Evolutionary conservation across 1,284 basidiomycete species (phyloP).

Genomic region (Ustilago trichophora): DNA sequence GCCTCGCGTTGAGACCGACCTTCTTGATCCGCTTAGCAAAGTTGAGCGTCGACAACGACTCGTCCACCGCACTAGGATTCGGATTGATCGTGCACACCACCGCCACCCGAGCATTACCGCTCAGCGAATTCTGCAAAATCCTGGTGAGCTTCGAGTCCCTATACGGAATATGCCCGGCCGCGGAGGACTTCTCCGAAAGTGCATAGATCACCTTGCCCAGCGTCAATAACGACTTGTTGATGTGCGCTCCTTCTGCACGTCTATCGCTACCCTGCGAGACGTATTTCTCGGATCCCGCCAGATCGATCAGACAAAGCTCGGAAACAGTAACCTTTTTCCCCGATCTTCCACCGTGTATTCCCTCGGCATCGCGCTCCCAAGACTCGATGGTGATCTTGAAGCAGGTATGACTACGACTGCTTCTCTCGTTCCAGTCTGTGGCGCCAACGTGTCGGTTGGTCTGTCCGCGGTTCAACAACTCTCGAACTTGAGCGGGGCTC

Average conservation of each 20-base stretch:
- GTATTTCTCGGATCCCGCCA: slow-evolving; percentile 96
- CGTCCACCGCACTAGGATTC: slow-evolving; percentile 71
- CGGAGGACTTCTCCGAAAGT: slow-evolving; percentile 46
- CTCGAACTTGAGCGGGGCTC: slow-evolving; percentile 82
- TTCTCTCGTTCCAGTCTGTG: slow-evolving; percentile 97
- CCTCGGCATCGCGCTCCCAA: slow-evolving; percentile 36
- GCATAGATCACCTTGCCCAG: slow-evolving; percentile 65
- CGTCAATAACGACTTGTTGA: slow-evolving; percentile 70
- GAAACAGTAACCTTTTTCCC: slow-evolving; percentile 59
- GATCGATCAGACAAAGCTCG: slow-evolving; percentile 82
- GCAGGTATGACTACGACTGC: slow-evolving; percentile 86
- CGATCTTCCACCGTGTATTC: not conserved
- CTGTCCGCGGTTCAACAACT: slow-evolving; percentile 85
- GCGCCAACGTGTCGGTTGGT: slow-evolving; percentile 87
- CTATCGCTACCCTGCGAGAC: slow-evolving; percentile 53
- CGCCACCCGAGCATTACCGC: slow-evolving; percentile 92
- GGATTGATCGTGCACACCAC: slow-evolving; percentile 86
- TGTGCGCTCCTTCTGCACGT: slow-evolving; percentile 68
- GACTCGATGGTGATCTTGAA: slow-evolving; percentile 70
- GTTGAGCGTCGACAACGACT: slow-evolving; percentile 82
- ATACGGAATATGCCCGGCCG: slow-evolving; percentile 79
- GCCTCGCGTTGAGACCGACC: slow-evolving; percentile 80
- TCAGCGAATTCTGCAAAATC: slow-evolving; percentile 91
- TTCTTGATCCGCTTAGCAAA: slow-evolving; percentile 90
- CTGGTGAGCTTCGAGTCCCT: slow-evolving; percentile 93